These are phyloP conservation scores for Alternaria rosae DNA, from an alignment of 2,329 filamentous ascomycete species.

Conservation along the genomic window DNA sequence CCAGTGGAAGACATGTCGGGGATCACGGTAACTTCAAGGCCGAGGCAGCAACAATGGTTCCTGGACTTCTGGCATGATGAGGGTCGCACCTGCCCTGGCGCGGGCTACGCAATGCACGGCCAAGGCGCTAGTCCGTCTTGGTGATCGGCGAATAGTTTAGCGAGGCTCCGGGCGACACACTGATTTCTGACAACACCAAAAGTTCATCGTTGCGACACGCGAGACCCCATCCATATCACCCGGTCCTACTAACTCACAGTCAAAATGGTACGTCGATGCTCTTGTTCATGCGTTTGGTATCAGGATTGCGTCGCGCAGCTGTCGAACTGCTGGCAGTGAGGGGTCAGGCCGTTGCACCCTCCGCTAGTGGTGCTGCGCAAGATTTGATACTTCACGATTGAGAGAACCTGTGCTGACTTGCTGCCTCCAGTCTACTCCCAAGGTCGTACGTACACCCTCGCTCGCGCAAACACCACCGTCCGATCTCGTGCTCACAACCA, in stretches of 20 bases:
- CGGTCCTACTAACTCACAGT: slow-evolving; percentile 48
- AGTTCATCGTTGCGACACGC: slow-evolving; percentile 43
- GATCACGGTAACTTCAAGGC: neutral
- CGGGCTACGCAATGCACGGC: slow-evolving; percentile 29
- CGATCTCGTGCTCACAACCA: slow-evolving; percentile 45
- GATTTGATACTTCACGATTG: slow-evolving; percentile 22
- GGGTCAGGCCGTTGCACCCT: slow-evolving; percentile 24
- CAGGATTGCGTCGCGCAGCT: slow-evolving; percentile 21
- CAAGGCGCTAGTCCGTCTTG: slow-evolving; percentile 28
- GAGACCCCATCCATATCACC: slow-evolving; percentile 47
- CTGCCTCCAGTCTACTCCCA: slow-evolving; percentile 62
- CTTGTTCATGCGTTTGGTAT: slow-evolving; percentile 19
- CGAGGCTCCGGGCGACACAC: slow-evolving; percentile 32
- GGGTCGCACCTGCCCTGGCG: slow-evolving; percentile 24
- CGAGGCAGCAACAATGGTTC: slow-evolving; percentile 17
- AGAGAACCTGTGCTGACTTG: slow-evolving; percentile 39
- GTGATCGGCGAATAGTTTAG: slow-evolving; percentile 21
- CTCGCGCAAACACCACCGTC: slow-evolving; percentile 34
- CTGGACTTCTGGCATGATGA: slow-evolving; percentile 32
- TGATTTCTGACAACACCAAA: slow-evolving; percentile 32
- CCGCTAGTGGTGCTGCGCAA: slow-evolving; percentile 29
- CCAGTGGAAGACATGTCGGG: slow-evolving; percentile 50
- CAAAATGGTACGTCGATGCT: slow-evolving; percentile 48
- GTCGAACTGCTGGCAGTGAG: slow-evolving; percentile 11
- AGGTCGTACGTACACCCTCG: slow-evolving; percentile 63